Conservation (phyloP, 1,284 basidiomycete genomes). For the Lentinus polychrous region DNA sequence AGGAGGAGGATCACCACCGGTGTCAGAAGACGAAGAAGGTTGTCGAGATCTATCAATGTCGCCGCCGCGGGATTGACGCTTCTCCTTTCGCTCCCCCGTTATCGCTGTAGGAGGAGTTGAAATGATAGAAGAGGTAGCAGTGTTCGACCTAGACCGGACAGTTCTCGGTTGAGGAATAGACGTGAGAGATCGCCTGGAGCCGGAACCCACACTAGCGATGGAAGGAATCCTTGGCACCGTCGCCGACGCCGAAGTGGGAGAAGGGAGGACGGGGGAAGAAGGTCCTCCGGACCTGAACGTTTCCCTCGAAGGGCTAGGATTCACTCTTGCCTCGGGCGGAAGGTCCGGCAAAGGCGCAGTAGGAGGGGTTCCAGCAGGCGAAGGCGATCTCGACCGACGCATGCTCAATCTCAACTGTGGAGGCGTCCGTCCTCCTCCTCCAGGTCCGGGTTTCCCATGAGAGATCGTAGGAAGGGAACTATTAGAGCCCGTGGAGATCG, state of each 20-base stretch:
- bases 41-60: no score
- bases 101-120: neutral
- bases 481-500: neutral
- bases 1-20: no score
- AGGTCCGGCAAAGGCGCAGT: conserved; percentile 4
- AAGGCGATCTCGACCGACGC: conserved; percentile 3
- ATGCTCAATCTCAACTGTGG: conserved; percentile 1
- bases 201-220: neutral
- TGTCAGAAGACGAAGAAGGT: no score
- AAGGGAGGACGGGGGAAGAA: neutral
- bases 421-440: neutral
- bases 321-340: neutral
- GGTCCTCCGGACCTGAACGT: neutral
- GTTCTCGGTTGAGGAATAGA: neutral
- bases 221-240: conserved; percentile 2
- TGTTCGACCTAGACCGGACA: neutral
- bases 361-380: conserved; percentile 6
- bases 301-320: neutral
- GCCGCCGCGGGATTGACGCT: no score
- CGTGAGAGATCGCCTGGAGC: neutral
- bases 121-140: neutral
- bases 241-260: neutral
- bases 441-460: no score
- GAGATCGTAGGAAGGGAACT: no score
- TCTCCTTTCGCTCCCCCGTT: neutral